Percentiles rank a stretch among this genome's conserved stretches.
Evolutionary conservation across 768 basidiomycete species (phyloP).

Genomic region (Lactarius hengduanensis): DNA sequence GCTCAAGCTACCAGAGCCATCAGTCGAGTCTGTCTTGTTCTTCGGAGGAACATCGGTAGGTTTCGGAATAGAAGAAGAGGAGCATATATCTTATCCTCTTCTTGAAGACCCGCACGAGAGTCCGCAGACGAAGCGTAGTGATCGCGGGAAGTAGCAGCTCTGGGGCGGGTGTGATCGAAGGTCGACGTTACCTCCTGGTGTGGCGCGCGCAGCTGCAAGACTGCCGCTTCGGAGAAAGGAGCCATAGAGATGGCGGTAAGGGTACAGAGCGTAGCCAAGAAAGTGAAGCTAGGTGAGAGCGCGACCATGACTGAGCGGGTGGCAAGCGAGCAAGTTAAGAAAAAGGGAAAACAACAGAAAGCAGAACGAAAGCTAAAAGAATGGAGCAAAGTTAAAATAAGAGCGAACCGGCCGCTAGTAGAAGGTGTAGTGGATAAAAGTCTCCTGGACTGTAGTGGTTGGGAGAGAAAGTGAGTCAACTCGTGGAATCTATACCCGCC

Average conservation of each 20-base stretch:
- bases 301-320: slow-evolving; percentile 44
- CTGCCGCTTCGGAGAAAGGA: slow-evolving; percentile 43
- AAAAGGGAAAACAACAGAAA: slow-evolving; percentile 17
- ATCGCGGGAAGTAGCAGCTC: not conserved
- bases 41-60: not conserved
- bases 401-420: slow-evolving; percentile 28
- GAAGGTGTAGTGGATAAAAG: slow-evolving; percentile 20
- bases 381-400: slow-evolving; percentile 12
- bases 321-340: not conserved
- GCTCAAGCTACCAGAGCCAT: not conserved
- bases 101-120: not conserved
- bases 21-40: slow-evolving; percentile 3
- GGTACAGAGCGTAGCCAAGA: slow-evolving; percentile 47
- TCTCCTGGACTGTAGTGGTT: slow-evolving; percentile 29
- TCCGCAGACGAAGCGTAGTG: not conserved
- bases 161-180: not conserved
- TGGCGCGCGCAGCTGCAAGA: slow-evolving; percentile 31
- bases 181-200: not conserved
- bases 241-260: slow-evolving; percentile 44
- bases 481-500: slow-evolving; percentile 10
- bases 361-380: slow-evolving; percentile 27
- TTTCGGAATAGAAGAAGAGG: slow-evolving; percentile 22
- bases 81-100: not conserved
- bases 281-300: slow-evolving; percentile 47
- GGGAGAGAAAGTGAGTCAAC: slow-evolving; percentile 23